Percentiles rank a stretch among this genome's conserved stretches.
Conservation (phyloP, 1,284 basidiomycete species). For the Thelephora terrestris region DNA sequence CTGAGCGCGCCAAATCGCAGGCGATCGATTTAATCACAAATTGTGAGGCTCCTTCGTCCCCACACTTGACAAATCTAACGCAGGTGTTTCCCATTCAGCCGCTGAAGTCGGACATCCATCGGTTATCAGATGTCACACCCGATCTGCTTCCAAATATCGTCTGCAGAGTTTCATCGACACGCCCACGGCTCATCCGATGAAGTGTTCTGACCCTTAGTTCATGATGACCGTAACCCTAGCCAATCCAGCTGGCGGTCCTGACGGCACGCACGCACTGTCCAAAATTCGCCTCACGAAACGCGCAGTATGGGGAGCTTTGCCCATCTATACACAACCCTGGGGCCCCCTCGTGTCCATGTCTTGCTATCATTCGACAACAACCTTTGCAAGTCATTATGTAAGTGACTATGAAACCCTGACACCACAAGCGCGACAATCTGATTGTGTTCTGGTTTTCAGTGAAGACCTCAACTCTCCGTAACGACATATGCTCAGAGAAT, state of each 20-base stretch:
- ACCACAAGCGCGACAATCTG: background rate
- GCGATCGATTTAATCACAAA: background rate
- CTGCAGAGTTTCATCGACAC: conserved; percentile 4
- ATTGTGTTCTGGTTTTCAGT: conserved; percentile 24
- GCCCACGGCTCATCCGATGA: conserved; percentile 1
- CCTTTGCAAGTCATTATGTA: conserved; percentile 80
- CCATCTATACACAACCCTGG: conserved; percentile 38
- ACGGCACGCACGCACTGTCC: conserved; percentile 61
- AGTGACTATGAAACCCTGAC: no score
- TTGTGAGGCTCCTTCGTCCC: conserved; percentile 36
- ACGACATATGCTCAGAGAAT: conserved; percentile 65
- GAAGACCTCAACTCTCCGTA: conserved; percentile 83
- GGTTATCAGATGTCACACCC: background rate
- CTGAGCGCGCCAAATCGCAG: background rate
- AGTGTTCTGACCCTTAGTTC: conserved; percentile 4
- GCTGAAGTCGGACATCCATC: background rate
- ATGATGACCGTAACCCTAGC: background rate
- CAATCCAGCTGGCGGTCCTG: conserved; percentile 1
- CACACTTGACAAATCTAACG: no score
- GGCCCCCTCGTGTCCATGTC: conserved; percentile 73
- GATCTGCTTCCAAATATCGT: conserved; percentile 1
- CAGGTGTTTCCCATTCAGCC: conserved; percentile 20
- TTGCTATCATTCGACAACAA: conserved; percentile 87
- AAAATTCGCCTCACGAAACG: conserved; percentile 69
- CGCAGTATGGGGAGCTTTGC: conserved; percentile 58